Base-by-base conservation (phyloP, 1,284 basidiomycete species). In the Xerocomus amazonicus region DNA sequence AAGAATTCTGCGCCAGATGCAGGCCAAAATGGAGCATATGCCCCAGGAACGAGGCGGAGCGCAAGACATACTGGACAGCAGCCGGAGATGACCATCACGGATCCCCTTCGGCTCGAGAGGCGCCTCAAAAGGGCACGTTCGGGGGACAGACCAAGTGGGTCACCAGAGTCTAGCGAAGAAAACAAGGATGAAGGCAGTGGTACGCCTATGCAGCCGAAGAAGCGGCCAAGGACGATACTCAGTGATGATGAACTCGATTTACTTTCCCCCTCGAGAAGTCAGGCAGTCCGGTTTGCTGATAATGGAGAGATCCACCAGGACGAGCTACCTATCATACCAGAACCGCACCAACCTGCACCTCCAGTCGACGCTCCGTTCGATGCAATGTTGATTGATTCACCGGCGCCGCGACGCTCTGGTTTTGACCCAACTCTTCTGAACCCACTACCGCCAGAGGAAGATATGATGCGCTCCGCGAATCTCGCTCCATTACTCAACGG, bases 31-130 rank as follows among this genome's bases (percentile, higher is more conserved):
- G 56, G 65, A 36, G 63, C 65, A 3, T 70, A 69, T 50, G 68
- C 72, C 0, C 69, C 70, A 9, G 76, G 75, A 13, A 77, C 77
- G 3, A 72, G 87, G 50, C 70, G 85, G 47, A 89, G 84, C 56
- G 82, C 84, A 3, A 76, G 91, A 40, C 76, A 83, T 50, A 87
- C 81, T 56, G 90, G 89, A 1, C 75, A 80, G 50, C 74, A 80
- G 53, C 83, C 83, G 3, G 88, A 92, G 61, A 68, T 85, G 29
- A 58, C 72, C 9, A 84, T 87, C 45, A 85, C 83, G 7, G 88
- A 90, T 60, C 84, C 85, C 10, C 74, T 81, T 32, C 74, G 79
- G 57, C 72, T 91, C 3, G 89, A 90, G 63, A 76, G 89, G 33
- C 71, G 78, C 48, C 68, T 88, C 54, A 91, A 91, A 71, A 67